Conservation (phyloP, 148 eudicot species). For the Rhododendron simsii region DNA sequence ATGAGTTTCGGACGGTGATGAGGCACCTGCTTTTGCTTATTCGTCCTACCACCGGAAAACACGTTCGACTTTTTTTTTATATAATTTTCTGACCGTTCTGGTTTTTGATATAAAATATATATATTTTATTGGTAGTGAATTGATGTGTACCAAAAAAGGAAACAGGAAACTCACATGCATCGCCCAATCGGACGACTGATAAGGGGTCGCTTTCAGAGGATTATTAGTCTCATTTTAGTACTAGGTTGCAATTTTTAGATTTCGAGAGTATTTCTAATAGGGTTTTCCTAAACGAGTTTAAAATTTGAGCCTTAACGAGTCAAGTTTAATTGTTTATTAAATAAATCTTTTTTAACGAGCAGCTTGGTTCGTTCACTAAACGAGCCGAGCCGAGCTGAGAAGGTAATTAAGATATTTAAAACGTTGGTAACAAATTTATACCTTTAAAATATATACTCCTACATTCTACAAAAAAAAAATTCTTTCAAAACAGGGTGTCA, state of each 20-base stretch:
- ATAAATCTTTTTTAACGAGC: too few relatives aligned
- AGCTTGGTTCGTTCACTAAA: too few relatives aligned
- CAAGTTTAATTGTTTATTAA: too few relatives aligned
- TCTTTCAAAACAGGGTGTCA: too few relatives aligned
- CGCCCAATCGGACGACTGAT: conserved; percentile 1
- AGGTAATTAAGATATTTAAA: too few relatives aligned
- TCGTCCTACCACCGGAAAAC: conserved; percentile 64
- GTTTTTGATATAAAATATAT: conserved; percentile 1
- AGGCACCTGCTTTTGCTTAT: conserved; percentile 11
- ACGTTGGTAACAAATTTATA: too few relatives aligned
- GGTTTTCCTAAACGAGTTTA: too few relatives aligned
- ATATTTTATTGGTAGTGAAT: conserved; percentile 6
- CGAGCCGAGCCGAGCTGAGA: too few relatives aligned
- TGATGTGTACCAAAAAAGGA: background rate
- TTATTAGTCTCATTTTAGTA: background rate
- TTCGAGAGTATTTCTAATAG: background rate
- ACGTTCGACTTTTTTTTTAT: conserved; percentile 40
- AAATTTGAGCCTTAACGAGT: too few relatives aligned
- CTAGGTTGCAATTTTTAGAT: background rate
- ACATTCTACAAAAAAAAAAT: too few relatives aligned
- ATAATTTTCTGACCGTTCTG: conserved; percentile 9
- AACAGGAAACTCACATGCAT: conserved; percentile 10
- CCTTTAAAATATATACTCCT: too few relatives aligned
- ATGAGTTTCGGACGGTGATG: conserved; percentile 19
- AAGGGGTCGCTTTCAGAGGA: background rate